A percentile compares a stretch with the other conserved stretches of the same genome.
These are phyloP conservation scores for Geotrichum phurueaensis DNA, from an alignment of 1,139 yeast species.

Conservation along the genomic window DNA sequence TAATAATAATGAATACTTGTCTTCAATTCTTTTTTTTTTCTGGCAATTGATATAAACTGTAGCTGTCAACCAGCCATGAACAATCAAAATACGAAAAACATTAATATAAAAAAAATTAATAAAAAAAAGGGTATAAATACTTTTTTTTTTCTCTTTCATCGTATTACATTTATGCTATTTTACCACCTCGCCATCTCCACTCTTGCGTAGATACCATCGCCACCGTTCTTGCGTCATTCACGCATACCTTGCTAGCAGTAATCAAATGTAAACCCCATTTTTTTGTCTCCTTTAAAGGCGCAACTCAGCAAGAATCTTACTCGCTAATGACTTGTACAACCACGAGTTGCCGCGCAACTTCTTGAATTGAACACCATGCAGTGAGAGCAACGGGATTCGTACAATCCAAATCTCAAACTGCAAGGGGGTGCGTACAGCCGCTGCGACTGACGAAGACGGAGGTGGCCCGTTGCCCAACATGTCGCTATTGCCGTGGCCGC, in stretches of 20 bases:
- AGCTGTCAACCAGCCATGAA: too few species aligned
- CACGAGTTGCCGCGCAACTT: slow-evolving; percentile 91
- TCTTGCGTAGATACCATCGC: background rate
- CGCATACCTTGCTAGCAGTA: background rate
- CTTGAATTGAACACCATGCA: slow-evolving; percentile 93
- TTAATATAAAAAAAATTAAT: background rate
- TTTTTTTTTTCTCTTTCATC: background rate
- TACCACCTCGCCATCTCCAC: background rate
- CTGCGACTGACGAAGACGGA: slow-evolving; percentile 16
- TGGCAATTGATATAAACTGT: too few species aligned
- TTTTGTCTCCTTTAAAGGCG: slow-evolving; percentile 45
- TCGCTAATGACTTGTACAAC: slow-evolving; percentile 91
- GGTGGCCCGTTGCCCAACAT: slow-evolving; percentile 40
- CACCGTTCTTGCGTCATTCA: too few species aligned
- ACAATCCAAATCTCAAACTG: slow-evolving; percentile 90
- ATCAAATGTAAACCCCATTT: too few species aligned
- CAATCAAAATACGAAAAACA: background rate
- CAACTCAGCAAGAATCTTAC: slow-evolving; percentile 73
- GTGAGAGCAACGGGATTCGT: slow-evolving; percentile 82
- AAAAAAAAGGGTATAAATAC: background rate
- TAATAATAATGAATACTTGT: too few species aligned
- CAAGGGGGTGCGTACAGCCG: slow-evolving; percentile 46
- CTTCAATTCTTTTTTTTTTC: too few species aligned
- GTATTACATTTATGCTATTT: background rate
- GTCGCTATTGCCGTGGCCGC: slow-evolving; percentile 50